phyloP scores from a whole-genome alignment of 2,329 filamentous ascomycete genomes.

The Alternaria solani region DNA sequence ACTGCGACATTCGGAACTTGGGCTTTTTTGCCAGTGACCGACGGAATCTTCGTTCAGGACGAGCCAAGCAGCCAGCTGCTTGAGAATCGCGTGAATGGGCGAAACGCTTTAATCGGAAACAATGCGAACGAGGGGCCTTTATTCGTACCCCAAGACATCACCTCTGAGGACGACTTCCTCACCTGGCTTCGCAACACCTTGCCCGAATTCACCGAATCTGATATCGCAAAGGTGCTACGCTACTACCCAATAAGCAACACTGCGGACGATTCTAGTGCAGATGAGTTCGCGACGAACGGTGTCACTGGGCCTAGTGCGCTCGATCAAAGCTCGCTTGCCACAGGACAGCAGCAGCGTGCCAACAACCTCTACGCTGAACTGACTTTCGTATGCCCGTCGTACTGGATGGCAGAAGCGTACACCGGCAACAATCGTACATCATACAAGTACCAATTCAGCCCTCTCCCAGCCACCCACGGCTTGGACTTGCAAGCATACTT shows the following conservation, averaged over 20 bases:
- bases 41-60: conserved; percentile 51
- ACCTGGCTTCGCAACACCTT: conserved; percentile 57
- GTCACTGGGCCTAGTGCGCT: conserved; percentile 56
- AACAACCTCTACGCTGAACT: conserved; percentile 63
- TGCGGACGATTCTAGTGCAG: conserved; percentile 19
- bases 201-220: conserved; percentile 35
- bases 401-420: conserved; percentile 63
- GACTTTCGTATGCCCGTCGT: conserved; percentile 64
- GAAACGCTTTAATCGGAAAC: conserved; percentile 50
- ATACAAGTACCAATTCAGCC: conserved; percentile 33
- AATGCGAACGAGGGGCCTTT: conserved; percentile 61
- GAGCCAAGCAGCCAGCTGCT: conserved; percentile 51
- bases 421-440: conserved; percentile 7
- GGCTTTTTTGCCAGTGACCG: conserved; percentile 57
- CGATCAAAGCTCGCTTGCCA: conserved; percentile 58
- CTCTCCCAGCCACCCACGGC: conserved; percentile 29
- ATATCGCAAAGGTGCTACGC: conserved; percentile 51
- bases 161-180: conserved; percentile 52
- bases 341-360: conserved; percentile 64
- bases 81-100: conserved; percentile 50
- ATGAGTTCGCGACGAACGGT: conserved; percentile 46
- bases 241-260: conserved; percentile 40
- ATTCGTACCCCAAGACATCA: conserved; percentile 57
- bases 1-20: conserved; percentile 52
- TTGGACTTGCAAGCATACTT: conserved; percentile 27